Evolutionary conservation across 306 rosid species (phyloP).

Genomic region (Cajanus cajan): DNA sequence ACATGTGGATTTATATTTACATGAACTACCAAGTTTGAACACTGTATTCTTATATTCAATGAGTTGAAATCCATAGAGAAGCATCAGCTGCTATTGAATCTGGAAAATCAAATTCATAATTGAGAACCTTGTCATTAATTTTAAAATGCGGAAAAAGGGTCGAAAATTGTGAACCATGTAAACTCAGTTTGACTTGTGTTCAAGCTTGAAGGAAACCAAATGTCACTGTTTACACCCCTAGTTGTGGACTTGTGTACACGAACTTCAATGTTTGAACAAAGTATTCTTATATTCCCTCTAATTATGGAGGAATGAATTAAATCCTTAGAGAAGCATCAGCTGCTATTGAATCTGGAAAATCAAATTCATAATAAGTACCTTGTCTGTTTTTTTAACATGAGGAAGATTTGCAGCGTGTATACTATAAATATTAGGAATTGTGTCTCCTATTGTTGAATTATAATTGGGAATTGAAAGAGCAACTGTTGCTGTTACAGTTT

Average conservation of each 20-base stretch:
- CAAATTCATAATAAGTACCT: not conserved
- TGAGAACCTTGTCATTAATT: not conserved
- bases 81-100: not conserved
- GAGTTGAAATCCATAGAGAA: not conserved
- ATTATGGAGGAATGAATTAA: not conserved
- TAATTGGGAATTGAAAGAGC: not conserved
- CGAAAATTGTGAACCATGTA: too few species aligned
- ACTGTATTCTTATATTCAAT: not conserved
- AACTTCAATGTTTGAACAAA: not conserved
- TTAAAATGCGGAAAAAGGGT: not conserved
- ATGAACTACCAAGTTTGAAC: not conserved
- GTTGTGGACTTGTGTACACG: not conserved
- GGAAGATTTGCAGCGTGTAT: not conserved
- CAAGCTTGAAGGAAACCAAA: too few species aligned
- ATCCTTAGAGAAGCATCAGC: not conserved
- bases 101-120: not conserved
- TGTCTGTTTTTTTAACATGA: not conserved
- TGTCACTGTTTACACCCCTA: too few species aligned
- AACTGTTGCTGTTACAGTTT: constrained; percentile 15
- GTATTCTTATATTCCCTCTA: not conserved
- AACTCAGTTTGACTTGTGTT: too few species aligned
- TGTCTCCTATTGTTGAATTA: constrained; percentile 11
- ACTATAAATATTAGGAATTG: not conserved
- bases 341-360: not conserved
- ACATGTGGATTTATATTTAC: too few species aligned